Base-by-base conservation (phyloP, 2,329 filamentous ascomycete genomes). In the Aspergillus ustus region DNA sequence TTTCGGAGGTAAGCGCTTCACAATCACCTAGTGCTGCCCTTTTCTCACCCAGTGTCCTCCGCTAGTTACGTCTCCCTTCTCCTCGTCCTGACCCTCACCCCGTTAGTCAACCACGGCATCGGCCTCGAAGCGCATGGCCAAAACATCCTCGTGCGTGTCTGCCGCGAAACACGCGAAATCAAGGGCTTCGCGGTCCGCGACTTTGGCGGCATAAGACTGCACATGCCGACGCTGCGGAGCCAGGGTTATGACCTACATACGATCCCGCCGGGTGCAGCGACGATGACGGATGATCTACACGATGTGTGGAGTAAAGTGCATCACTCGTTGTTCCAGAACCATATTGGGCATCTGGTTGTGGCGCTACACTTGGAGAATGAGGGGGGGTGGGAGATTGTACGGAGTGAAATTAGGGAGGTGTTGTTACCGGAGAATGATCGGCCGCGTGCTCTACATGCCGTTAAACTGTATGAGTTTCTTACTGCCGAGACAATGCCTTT, bases 51-150 rank as follows among this genome's bases (percentile, higher is more conserved):
- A n/a, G n/a, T n/a, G n/a, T 19, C n/a, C 7, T 45, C 37, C 37
- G 25, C 37, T 20, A 49, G 53, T 1, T 56, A 56, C 19, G 22
- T 28, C 2, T n/a, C 22, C 19, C 9, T 15, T 19, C 43, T 56
- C 8, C 43, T 56, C 17, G 8, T 25, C 20, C 25, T 56, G 15
- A 57, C 28, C 28, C 57, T 37, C 29, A 15, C 48, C 6, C 43
- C 44, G 11, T 22, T 54, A 2, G 17, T 37, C 6, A 7, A 56
- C 8, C 29, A 56, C 19, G 53, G 53, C 5, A 29, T 52, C 28
- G 49, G 49, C n/a, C 51, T 56, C 7, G 72, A 91, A 87, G 67
- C 81, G 81, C 65, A 79, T 80, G 56, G 62, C 5, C 68, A 70
- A 34, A 70, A 70, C 25, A 52, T 62, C n/a, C 40, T 66, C 9